Base-by-base conservation (phyloP, 352 stramenopile genomes). In the Phytopythium montanum region DNA sequence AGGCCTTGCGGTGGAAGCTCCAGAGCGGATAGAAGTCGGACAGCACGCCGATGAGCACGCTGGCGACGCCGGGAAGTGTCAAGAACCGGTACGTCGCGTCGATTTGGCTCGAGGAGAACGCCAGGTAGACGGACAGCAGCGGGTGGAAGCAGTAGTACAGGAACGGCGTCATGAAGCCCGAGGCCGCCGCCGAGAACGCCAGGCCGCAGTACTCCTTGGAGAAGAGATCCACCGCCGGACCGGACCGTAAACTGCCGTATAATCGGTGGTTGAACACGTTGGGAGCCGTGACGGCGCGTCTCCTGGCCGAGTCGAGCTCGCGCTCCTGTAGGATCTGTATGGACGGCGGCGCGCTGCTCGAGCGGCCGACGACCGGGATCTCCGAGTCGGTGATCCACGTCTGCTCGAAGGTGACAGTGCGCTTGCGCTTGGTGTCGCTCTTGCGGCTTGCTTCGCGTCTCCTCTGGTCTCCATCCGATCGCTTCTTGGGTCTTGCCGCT, bases 1-100 rank as follows among this genome's bases (percentile, higher is more conserved):
- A 92, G 23, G 79, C 79, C 66, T 92, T 92, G 28, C 83, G 80
- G 21, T 90, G 80, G 26, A 90, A 83, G 49, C 60, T 81, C 72
- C 78, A 85, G 14, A 92, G 68, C 61, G 83, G 83, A 49, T 89
- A 92, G 38, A 88, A 90, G 62, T 92, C 83, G 2, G 83, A 92
- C n/a, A 89, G 29, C 19, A 89, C 51, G 13, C 83, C 83, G 59
- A 92, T 88, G 44, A 92, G 84, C 54, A 92, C 86, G 64, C 79
- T 90, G 39, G 77, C 41, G 25, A 87, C 68, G 2, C 80, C 79
- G 0, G 80, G 81, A 0, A 92, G 59, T 33, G 76, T 70, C 23
- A 90, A 59, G 39, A 88, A 88, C 29, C 72, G 70, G 48, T 73
- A 62, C 13, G 78, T 85, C 0, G 79, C 76, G 18, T 76, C 67